Base-by-base conservation (phyloP, 2,329 filamentous ascomycete species). In the Fusarium succisae region DNA sequence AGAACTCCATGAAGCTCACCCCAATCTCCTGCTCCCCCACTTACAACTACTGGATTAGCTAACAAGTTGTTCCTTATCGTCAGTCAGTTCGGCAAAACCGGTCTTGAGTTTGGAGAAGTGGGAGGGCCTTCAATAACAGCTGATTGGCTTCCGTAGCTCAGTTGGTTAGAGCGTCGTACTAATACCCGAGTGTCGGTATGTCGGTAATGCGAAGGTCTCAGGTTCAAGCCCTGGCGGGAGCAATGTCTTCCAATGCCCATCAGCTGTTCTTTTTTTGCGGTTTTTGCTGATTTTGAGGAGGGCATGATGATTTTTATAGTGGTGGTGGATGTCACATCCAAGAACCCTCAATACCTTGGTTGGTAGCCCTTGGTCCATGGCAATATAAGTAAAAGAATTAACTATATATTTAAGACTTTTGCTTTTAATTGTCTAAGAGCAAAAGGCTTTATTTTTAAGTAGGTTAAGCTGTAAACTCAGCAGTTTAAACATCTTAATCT, bases 141-240 rank as follows among this genome's bases (percentile, higher is more conserved):
- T 74, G 66, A 67, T 70, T 61, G 68, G 76, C 76, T 78, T 77
- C 76, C 76, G 65, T 78, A 78, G 76, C 76, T 78, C 76, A 78
- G 76, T 78, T 78, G 76, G 76, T 77, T 77, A 77, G 76, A 78
- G 76, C 76, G 73, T 78, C 76, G 75, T 77, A 76, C 74, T 78
- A 78, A 77, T 78, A 78, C 66, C 60, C 47, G 61, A 77, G 66
- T 76, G 57, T 55, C 24, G n/a, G n/a, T n/a, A n/a, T n/a, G n/a
- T n/a, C 17, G 43, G 76, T 77, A 26, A 77, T 78, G 76, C 76
- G 76, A 68, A 77, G 76, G 76, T 72, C 76, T 76, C 74, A 73
- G 75, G 76, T 78, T 78, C 76, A 78, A 78, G 76, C 76, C 76
- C 76, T 75, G 76, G 74, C 69, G 76, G 76, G 70, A 78, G 76